Evolutionary conservation across 495 filamentous ascomycete genomes (phyloP), one percentile per base, ranked within the genome.

Genomic region (Neurospora hispaniola): DNA sequence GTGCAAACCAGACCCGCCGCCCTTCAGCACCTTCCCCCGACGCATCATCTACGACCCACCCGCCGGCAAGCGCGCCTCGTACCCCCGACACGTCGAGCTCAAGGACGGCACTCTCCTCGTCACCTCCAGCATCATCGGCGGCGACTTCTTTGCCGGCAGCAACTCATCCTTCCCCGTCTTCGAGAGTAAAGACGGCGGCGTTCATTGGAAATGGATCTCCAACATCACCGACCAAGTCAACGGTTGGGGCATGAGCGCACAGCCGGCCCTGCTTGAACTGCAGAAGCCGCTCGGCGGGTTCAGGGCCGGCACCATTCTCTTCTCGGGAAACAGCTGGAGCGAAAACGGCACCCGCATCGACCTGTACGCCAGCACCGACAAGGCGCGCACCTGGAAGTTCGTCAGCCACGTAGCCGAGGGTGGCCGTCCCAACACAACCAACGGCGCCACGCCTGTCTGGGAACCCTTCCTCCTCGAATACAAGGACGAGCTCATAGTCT

Each of bases 401-500:
- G 83, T 92, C 48, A 88, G 86, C 62, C 85, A 88, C 75, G 86
- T 92, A 68, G 90, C 90, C 2, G 77, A 82, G n/a, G 91, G 90
- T 14, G 91, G 90, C 16, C 82, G 82, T 59, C 88, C 89, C 0
- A 75, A 81, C 27, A 89, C 91, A 0, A 81, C 85, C 71, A 91
- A 92, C 77, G 90, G 89, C 5, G 71, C 86, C 44, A 90, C 89
- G 0, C 89, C 90, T 3, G 86, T 92, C 7, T 92, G 90, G 91
- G 91, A 93, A 79, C 90, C 90, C 0, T 91, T 89, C 77, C 78
- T 92, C 23, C 74, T 92, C 81, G 76, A 23, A 18, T 78, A 88
- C 76, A 81, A 90, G 38, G 81, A 85, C 68, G 82, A 88, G 72
- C 79, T 92, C 27, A 84, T 92, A 31, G 82, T 81, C 80, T 93